Base-by-base conservation (phyloP, 106 monocot genomes). In the Phalaenopsis equestris region DNA sequence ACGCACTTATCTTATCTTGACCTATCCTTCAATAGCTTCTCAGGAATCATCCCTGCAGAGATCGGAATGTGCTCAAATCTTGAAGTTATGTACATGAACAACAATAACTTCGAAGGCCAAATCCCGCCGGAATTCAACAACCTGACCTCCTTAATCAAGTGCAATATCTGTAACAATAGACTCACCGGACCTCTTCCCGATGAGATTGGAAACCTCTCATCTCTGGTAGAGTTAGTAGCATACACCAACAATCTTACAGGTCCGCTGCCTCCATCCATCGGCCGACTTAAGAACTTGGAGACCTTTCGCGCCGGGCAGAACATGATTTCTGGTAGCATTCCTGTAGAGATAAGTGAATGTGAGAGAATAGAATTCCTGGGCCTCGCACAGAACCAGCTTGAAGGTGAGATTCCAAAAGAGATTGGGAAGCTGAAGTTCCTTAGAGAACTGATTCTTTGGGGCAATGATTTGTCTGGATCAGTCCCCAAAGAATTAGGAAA, bases 321-420 rank as follows among this genome's bases (percentile, higher is more conserved):
- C 80, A 42, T 83, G 43, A 85, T 97, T 47, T 89, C 94, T 42
- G 94, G 94, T 41, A 81, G 56, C 41, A 84, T 97, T 75, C 97
- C 97, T 38, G 82, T 48, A 2, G 92, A 92, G 83, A 97, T 97
- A 75, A 38, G 86, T 74, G 88, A 84, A 74, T 97, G 97, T 56
- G 5, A 80, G 68, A 89, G 80, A 45, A 70, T 97, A 79, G 5
- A 77, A 52, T 0, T 87, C 11, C 86, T 97, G 77, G 97, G 97
- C 75, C 92, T 97, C 80, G 97, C 97, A 1, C 94, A 97, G 78
- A 94, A 94, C 81, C 83, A 84, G 79, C 83, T 97, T 41, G 86
- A 75, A 75, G 94, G 90, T 41, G 77, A 79, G 43, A 75, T 97
- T 6, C 97, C 97, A 5, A 88, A 76, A 67, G 94, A 90, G 81